Evolutionary conservation across 805 yeast genomes (phyloP).

Genomic region (Lipomyces sp.): DNA sequence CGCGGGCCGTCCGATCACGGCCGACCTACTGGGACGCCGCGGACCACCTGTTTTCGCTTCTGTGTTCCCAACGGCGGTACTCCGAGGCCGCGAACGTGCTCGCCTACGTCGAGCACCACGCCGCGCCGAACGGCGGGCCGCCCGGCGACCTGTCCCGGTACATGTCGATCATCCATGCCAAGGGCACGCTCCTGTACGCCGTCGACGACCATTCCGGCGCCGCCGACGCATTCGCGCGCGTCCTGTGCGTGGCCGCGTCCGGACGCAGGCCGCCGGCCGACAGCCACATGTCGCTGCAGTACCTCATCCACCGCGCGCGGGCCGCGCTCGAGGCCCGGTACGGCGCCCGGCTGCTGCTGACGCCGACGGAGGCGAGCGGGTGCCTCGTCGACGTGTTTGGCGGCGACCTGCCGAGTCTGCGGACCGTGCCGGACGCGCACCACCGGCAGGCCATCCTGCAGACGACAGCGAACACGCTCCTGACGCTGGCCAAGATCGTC

Average conservation of each 20-base stretch:
- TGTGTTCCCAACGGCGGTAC: conserved; percentile 24
- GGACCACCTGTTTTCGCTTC: conserved; percentile 31
- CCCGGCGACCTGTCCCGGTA: conserved; percentile 28
- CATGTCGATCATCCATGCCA: conserved; percentile 23
- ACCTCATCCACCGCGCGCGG: conserved; percentile 10
- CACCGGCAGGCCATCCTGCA: conserved; percentile 22
- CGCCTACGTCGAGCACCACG: conserved; percentile 17
- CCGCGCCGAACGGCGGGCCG: conserved; percentile 4
- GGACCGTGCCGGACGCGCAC: conserved; percentile 7
- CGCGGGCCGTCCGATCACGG: conserved; percentile 22
- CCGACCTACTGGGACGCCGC: conserved; percentile 35
- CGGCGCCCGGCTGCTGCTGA: conserved; percentile 15
- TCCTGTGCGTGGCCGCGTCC: conserved; percentile 15
- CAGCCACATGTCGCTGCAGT: conserved; percentile 6
- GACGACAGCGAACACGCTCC: conserved; percentile 33
- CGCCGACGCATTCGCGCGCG: conserved; percentile 30
- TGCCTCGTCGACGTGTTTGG: conserved; percentile 29
- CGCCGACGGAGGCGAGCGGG: conserved; percentile 18
- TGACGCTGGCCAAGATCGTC: conserved; percentile 37
- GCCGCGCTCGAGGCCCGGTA: conserved; percentile 13
- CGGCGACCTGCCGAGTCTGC: conserved; percentile 19
- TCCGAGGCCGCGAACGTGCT: conserved; percentile 27
- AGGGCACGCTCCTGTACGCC: conserved; percentile 30
- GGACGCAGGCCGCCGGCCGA: conserved; percentile 2
- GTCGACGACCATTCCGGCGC: conserved; percentile 33